A percentile compares a stretch with the other conserved stretches of the same genome.
Evolutionary conservation across 352 stramenopile genomes (phyloP).

Genomic region (Phytophthora sp.): DNA sequence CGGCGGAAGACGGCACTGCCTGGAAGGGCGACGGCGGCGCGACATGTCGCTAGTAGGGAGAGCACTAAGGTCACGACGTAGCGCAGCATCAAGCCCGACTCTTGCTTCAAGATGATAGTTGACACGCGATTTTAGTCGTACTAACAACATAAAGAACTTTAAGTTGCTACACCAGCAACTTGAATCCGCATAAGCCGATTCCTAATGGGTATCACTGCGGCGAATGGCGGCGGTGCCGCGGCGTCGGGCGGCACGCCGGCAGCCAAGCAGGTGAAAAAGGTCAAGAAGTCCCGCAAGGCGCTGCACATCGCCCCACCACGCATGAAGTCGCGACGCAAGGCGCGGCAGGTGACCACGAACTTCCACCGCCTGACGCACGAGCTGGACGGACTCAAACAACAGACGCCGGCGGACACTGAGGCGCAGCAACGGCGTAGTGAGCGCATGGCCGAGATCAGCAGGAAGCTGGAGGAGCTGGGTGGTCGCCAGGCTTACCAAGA

Average conservation of each 20-base stretch:
- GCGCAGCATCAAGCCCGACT: background rate
- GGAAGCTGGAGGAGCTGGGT: constrained; percentile 85
- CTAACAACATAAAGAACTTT: background rate
- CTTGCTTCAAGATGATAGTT: too few relatives aligned
- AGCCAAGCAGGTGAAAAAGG: constrained; percentile 44
- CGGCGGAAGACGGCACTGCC: constrained; percentile 2
- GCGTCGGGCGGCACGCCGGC: constrained; percentile 6
- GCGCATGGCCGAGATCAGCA: constrained; percentile 64
- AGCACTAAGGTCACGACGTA: background rate
- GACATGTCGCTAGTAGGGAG: background rate
- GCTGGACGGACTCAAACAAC: constrained; percentile 61
- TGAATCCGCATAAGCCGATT: constrained; percentile 1
- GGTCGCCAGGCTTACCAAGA: constrained; percentile 94
- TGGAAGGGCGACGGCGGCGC: background rate
- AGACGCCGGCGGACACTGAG: constrained; percentile 33
- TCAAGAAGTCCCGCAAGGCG: constrained; percentile 61
- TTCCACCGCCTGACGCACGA: constrained; percentile 83
- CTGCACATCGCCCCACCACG: constrained; percentile 63
- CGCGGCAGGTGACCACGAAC: constrained; percentile 74
- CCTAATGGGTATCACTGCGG: constrained; percentile 21
- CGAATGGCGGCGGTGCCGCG: constrained; percentile 24
- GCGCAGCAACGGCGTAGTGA: constrained; percentile 26
- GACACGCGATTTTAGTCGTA: background rate
- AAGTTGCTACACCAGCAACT: constrained; percentile 2
- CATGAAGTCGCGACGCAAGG: constrained; percentile 75